Evolutionary conservation across 345 rosid species (phyloP), one percentile per base, ranked within the genome.

Genomic region (Pugionium dolabratum): DNA sequence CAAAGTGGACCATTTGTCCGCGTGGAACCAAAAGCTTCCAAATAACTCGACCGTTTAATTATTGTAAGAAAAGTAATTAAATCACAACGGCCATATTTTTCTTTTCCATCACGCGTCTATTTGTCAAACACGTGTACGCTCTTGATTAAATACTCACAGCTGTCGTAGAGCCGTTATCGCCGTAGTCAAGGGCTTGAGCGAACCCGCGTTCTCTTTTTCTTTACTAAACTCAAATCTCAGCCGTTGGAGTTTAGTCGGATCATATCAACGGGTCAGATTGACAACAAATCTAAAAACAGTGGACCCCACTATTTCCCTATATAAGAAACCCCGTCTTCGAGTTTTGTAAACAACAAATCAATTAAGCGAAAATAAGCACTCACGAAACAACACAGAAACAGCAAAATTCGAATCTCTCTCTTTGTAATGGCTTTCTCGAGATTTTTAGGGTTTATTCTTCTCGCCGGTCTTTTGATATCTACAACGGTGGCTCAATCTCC

Each of bases 131-230:
- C 66, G 53, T 57, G 76, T 72, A 72, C 71, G 76, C 1, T 57
- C 47, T 0, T 0, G 76, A 64, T 72, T 50, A 8, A 1, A 11
- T 11, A 6, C 0, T 1, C 4, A 62, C 55, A 65, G 64, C 66
- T 65, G 66, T 72, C 60, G 42, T 28, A 64, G 76, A 72, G 76
- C 71, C 76, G 76, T 65, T 72, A 72, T 40, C 76, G 66, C 76
- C 71, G 71, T 65, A 64, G 76, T 72, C 76, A 58, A 42, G 39
- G 71, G 75, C 44, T 7, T 64, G 26, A 47, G 27, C 57, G 30
- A 48, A 64, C 18, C 45, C 71, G 76, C 76, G 76, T 72, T 51
- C 27, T 34, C 27, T 26, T 7, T 47, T 63, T 40, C 18, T 43
- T 10, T 52, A 6, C 31, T 43, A 42, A 44, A 3, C 63, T 62